Percentiles rank a stretch among this genome's conserved stretches.
Conservation (phyloP, 2,329 filamentous ascomycete genomes). For the Xylaria sp. region DNA sequence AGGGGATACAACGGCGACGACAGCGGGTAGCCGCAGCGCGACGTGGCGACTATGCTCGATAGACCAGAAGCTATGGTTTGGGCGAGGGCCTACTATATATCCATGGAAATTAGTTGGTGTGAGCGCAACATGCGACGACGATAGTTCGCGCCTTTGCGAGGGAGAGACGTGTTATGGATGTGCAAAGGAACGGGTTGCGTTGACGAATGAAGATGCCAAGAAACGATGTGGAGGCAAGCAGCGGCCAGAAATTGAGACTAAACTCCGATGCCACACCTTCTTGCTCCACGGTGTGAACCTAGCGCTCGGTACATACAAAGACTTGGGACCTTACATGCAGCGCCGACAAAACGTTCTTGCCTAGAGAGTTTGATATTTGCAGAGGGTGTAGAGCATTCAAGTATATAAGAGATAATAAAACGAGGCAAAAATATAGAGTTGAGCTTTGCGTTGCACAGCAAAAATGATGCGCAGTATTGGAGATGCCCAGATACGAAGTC, state of each 20-base stretch:
- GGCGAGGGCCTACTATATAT: neutral
- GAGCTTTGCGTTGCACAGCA: neutral
- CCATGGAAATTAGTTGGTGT: slow-evolving; percentile 12
- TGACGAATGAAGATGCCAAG: slow-evolving; percentile 26
- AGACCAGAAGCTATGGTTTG: neutral
- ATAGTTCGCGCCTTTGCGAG: slow-evolving; percentile 10
- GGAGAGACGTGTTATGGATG: slow-evolving; percentile 8
- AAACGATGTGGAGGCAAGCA: slow-evolving; percentile 20
- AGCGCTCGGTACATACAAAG: neutral
- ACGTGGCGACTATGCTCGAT: neutral
- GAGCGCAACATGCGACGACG: neutral
- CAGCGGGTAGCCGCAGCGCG: neutral
- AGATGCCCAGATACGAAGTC: neutral
- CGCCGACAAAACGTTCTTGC: neutral
- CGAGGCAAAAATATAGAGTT: neutral
- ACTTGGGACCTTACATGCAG: neutral
- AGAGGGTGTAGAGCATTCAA: neutral
- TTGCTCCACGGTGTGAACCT: neutral
- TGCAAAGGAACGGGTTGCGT: slow-evolving; percentile 13
- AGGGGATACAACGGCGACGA: neutral
- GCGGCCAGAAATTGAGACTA: neutral
- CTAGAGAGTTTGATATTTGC: neutral
- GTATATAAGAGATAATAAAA: neutral
- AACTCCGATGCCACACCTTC: neutral
- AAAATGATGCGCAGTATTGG: neutral